Evolutionary conservation across 805 yeast species (phyloP), one percentile per base, ranked within the genome.

Genomic region (Metschnikowia sp.): DNA sequence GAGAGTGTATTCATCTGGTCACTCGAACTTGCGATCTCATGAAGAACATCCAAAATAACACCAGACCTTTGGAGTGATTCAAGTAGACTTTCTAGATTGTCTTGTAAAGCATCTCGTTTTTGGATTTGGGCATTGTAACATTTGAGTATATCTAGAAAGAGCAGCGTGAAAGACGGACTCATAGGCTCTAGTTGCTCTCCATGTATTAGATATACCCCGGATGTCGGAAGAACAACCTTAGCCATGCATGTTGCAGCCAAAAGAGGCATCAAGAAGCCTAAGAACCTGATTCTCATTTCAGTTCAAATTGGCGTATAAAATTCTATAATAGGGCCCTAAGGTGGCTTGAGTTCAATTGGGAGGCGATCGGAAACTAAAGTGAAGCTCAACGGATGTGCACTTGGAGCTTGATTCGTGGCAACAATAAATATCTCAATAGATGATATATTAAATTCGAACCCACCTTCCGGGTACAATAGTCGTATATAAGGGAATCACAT

Each of bases 21-120:
- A n/a, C 66, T 58, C 4, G 65, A 61, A 22, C 53, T 51, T 1
- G 74, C 72, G 12, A 71, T 57, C 37, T 61, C 64, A 35, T 65
- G 59, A 18, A 69, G 49, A 19, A 64, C 55, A 13, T 54, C 47
- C 10, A 53, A 36, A 18, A 65, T 45, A 11, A 65, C 52, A 4
- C 67, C 67, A 6, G 69, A 63, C 29, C 53, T 48, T 49, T 59
- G 57, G 3, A 65, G 62, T 2, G 57, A 37, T 15, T 38, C 31
- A 11, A 63, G 50, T 5, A 63, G 48, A 11, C 45, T 36, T 2
- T 42, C 48, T 29, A 53, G 44, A 12, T 43, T 46, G 22, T 44
- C 52, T 32, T 30, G 40, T 6, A 49, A 40, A 4, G 22, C 32
- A 18, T 51, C 56, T 44, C 57, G 40, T 29, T 54, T 54, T 7